Base-by-base conservation (phyloP, 768 basidiomycete genomes). In the Coprinellus aureogranulatus region DNA sequence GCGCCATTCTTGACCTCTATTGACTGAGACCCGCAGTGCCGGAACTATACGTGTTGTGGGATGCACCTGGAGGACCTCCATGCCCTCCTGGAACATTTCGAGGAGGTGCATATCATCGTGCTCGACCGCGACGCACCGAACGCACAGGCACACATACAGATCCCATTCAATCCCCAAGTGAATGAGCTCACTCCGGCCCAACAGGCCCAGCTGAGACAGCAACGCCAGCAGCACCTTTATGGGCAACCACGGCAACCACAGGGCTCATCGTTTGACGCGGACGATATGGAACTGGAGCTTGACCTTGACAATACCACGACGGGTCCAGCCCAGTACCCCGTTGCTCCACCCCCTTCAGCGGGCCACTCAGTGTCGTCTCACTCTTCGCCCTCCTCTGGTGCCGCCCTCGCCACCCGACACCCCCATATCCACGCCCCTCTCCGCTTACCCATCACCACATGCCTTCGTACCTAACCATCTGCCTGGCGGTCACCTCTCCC, bases 21-120 rank as follows among this genome's bases (percentile, higher is more conserved):
- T 23, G n/a, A 53, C 34, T 34, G 27, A 40, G 45, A 57, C 40
- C 34, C 28, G n/a, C 57, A 89, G 85, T 92, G 90, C 70, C 86
- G 88, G 61, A 88, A 96, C 69, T 97, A 94, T 75, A 86, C 86
- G 1, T 97, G 94, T 73, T 97, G 94, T 67, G 93, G 92, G 10
- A 74, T 89, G 51, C 81, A 87, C 61, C 80, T 92, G 18, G 71
- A 69, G 50, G 75, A 76, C 59, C 69, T 77, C 26, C 74, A 76
- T 59, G 75, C 91, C 2, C 85, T 96, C 11, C 81, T 96, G 2
- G 92, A 95, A 71, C 94, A 96, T 67, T 94, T 95, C 62, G 94
- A 96, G 66, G 89, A 93, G 59, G 85, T 86, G 47, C 94, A 96
- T 68, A 89, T 95, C 68, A 81, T 90, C 66, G 85, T 92, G 58